A percentile compares a stretch with the other conserved stretches of the same genome.
Conservation (phyloP, 495 filamentous ascomycete species). For the Evansstolkia leycettana region DNA sequence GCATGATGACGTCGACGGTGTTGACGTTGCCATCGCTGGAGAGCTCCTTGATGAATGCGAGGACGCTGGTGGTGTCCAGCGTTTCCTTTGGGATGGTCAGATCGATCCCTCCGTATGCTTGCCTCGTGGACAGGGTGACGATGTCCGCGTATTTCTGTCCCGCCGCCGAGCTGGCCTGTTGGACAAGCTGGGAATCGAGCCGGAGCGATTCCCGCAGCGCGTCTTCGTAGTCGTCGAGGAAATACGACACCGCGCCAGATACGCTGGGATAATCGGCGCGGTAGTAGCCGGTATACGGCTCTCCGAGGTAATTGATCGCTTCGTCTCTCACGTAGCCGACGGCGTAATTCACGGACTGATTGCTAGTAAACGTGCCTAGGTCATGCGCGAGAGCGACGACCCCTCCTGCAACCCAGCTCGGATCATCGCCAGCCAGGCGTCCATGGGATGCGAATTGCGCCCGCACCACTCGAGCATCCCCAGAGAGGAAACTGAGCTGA, state of each 20-base stretch:
- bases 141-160: slow-evolving; percentile 37
- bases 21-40: slow-evolving; percentile 41
- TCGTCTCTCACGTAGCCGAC: slow-evolving; percentile 33
- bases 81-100: slow-evolving; percentile 30
- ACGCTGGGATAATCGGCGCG: slow-evolving; percentile 20
- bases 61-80: slow-evolving; percentile 25
- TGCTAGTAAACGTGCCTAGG: slow-evolving; percentile 20
- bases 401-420: slow-evolving; percentile 14
- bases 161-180: slow-evolving; percentile 15
- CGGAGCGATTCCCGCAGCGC: slow-evolving; percentile 20
- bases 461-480: slow-evolving; percentile 10
- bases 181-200: slow-evolving; percentile 21
- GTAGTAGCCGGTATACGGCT: slow-evolving; percentile 32
- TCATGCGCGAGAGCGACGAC: slow-evolving; percentile 32
- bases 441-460: slow-evolving; percentile 15
- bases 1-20: slow-evolving; percentile 41
- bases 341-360: slow-evolving; percentile 28
- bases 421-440: slow-evolving; percentile 7
- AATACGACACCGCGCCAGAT: slow-evolving; percentile 23
- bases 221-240: slow-evolving; percentile 31
- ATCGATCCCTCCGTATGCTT: slow-evolving; percentile 39
- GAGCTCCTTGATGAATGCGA: slow-evolving; percentile 43
- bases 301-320: slow-evolving; percentile 36
- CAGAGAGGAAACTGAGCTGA: slow-evolving; percentile 18
- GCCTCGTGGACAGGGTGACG: slow-evolving; percentile 31